Evolutionary conservation across 805 yeast species (phyloP).

Genomic region (Myxozyma mucilagina): DNA sequence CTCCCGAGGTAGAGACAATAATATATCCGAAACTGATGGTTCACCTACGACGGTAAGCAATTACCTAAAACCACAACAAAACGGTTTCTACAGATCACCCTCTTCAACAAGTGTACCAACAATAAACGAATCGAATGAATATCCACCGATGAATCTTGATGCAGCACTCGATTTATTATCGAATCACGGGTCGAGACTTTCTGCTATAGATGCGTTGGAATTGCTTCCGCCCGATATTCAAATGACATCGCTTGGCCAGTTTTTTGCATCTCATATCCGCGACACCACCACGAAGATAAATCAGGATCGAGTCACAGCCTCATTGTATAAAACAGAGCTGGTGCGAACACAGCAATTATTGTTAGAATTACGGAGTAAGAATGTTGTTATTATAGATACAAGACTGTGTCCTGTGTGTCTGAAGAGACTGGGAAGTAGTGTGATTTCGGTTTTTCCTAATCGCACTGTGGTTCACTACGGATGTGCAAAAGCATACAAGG

Average conservation of each 20-base stretch:
- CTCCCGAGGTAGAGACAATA: conserved; percentile 10
- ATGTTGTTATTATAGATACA: conserved; percentile 46
- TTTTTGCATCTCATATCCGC: conserved; percentile 50
- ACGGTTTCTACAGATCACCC: conserved; percentile 1
- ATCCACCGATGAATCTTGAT: conserved; percentile 38
- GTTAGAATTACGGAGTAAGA: conserved; percentile 44
- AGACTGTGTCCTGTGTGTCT: conserved; percentile 61
- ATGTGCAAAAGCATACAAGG: conserved; percentile 42
- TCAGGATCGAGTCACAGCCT: conserved; percentile 47
- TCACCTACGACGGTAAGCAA: conserved; percentile 1
- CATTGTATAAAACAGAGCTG: conserved; percentile 56
- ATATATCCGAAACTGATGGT: not conserved
- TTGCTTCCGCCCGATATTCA: conserved; percentile 55
- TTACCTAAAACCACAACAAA: conserved; percentile 2
- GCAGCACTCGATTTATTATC: conserved; percentile 47
- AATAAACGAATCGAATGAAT: not conserved
- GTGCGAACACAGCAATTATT: conserved; percentile 49
- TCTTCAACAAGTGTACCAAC: conserved; percentile 1
- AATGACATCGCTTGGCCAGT: conserved; percentile 46
- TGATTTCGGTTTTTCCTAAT: conserved; percentile 52
- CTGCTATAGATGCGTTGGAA: conserved; percentile 48
- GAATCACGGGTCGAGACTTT: conserved; percentile 52
- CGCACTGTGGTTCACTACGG: conserved; percentile 57
- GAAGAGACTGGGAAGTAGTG: conserved; percentile 55
- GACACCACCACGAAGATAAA: conserved; percentile 45